A percentile compares a stretch with the other conserved stretches of the same genome.
Evolutionary conservation across 140 eudicot species (phyloP).

Genomic region (Eryngium alpinum): DNA sequence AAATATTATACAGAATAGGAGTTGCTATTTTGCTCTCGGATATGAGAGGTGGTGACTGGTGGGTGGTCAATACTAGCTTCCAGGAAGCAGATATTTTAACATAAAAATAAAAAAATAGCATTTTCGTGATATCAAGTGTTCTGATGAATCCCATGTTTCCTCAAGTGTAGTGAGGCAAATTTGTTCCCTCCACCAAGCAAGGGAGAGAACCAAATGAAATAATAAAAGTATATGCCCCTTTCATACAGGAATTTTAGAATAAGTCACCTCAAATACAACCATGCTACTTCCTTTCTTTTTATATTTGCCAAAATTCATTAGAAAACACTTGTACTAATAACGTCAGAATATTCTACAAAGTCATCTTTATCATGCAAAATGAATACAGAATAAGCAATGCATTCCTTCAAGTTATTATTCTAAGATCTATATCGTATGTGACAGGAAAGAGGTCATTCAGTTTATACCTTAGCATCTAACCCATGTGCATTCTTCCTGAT

Average conservation of each 20-base stretch:
- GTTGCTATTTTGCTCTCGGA: neutral
- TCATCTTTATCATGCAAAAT: too few relatives aligned
- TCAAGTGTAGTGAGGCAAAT: neutral
- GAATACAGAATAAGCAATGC: too few relatives aligned
- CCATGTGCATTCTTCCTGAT: slow-evolving; percentile 69
- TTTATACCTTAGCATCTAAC: slow-evolving; percentile 78
- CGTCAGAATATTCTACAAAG: too few relatives aligned
- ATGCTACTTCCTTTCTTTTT: too few relatives aligned
- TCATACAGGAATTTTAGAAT: neutral
- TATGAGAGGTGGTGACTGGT: neutral
- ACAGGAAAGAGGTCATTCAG: neutral
- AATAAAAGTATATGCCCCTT: neutral
- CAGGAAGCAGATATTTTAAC: neutral
- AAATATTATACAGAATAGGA: too few relatives aligned
- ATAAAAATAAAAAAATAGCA: neutral
- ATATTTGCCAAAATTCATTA: too few relatives aligned
- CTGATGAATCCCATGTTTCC: neutral
- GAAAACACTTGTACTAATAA: too few relatives aligned
- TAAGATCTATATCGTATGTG: neutral
- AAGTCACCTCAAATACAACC: too few relatives aligned
- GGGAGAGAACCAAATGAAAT: neutral
- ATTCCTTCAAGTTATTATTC: neutral
- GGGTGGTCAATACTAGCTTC: neutral
- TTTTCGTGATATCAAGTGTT: neutral
- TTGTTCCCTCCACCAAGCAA: neutral